phyloP scores from a whole-genome alignment of 148 eudicot genomes.

The Cornus suecica region DNA sequence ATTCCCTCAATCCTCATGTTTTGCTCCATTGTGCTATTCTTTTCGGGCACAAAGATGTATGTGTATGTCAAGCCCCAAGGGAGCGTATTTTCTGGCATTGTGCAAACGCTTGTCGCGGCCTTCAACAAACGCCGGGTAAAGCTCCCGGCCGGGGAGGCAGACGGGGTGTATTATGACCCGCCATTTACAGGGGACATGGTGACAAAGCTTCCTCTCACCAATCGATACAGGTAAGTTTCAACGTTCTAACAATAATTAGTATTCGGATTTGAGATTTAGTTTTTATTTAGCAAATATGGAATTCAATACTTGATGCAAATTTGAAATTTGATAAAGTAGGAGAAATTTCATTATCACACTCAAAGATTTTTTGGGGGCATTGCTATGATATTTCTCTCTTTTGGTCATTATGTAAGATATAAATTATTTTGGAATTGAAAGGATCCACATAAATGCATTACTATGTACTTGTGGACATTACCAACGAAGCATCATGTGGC shows the following conservation, averaged over 20 bases:
- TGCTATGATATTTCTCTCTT: no score
- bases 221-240: slow-evolving; percentile 42
- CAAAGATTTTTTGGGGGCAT: no score
- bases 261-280: no score
- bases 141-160: slow-evolving; percentile 19
- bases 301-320: no score
- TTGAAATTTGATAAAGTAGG: no score
- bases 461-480: background rate
- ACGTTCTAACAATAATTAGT: no score
- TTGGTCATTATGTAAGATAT: background rate
- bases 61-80: slow-evolving; percentile 66
- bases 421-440: background rate
- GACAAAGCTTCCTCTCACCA: slow-evolving; percentile 47
- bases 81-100: slow-evolving; percentile 58
- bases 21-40: slow-evolving; percentile 44
- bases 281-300: no score
- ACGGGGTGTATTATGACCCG: slow-evolving; percentile 48
- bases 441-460: background rate
- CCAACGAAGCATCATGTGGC: background rate
- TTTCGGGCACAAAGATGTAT: slow-evolving; percentile 47
- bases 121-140: slow-evolving; percentile 44
- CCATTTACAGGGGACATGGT: slow-evolving; percentile 24
- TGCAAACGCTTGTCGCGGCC: slow-evolving; percentile 51
- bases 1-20: slow-evolving; percentile 59
- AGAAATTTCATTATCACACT: no score